These are phyloP conservation scores for Cercophora newfieldiana DNA, from an alignment of 495 filamentous ascomycete species.

Conservation along the genomic window DNA sequence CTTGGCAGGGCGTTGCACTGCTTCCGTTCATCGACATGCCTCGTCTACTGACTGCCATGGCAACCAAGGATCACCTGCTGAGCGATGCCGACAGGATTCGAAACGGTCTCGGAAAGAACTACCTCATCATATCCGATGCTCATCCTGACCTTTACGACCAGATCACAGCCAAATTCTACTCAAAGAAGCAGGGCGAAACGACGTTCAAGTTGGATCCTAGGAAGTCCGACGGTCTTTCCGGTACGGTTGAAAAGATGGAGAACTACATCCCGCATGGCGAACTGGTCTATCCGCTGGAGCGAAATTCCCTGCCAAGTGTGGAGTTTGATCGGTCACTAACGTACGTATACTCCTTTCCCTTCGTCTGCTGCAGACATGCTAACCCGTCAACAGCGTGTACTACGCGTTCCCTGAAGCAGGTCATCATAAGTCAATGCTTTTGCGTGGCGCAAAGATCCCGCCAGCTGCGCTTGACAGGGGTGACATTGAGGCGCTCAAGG, in stretches of 20 bases:
- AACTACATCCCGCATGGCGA: slow-evolving; percentile 73
- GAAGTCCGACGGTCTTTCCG: slow-evolving; percentile 73
- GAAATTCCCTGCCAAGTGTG: slow-evolving; percentile 68
- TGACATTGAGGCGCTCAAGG: slow-evolving; percentile 70
- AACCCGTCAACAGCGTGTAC: slow-evolving; percentile 58
- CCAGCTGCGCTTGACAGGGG: slow-evolving; percentile 65
- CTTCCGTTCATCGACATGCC: slow-evolving; percentile 96
- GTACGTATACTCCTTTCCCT: slow-evolving; percentile 50
- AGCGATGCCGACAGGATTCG: slow-evolving; percentile 74
- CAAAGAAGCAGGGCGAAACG: slow-evolving; percentile 71
- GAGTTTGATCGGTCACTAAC: slow-evolving; percentile 82
- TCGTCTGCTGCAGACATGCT: slow-evolving; percentile 2
- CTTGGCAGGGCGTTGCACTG: slow-evolving; percentile 93
- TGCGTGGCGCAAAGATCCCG: slow-evolving; percentile 76
- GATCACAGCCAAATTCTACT: slow-evolving; percentile 80
- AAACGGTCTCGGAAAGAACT: slow-evolving; percentile 79
- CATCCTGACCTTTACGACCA: slow-evolving; percentile 78
- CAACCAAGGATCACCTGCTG: slow-evolving; percentile 75
- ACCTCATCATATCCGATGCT: slow-evolving; percentile 76
- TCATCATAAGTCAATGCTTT: slow-evolving; percentile 91
- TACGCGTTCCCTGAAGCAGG: slow-evolving; percentile 76
- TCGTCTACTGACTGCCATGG: slow-evolving; percentile 79
- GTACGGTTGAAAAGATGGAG: slow-evolving; percentile 79
- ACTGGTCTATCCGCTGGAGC: slow-evolving; percentile 58
- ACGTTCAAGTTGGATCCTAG: slow-evolving; percentile 70